Percentiles rank a stretch among this genome's conserved stretches.
phyloP scores from a whole-genome alignment of 208 protist species.

The Trypanosoma rangeli region DNA sequence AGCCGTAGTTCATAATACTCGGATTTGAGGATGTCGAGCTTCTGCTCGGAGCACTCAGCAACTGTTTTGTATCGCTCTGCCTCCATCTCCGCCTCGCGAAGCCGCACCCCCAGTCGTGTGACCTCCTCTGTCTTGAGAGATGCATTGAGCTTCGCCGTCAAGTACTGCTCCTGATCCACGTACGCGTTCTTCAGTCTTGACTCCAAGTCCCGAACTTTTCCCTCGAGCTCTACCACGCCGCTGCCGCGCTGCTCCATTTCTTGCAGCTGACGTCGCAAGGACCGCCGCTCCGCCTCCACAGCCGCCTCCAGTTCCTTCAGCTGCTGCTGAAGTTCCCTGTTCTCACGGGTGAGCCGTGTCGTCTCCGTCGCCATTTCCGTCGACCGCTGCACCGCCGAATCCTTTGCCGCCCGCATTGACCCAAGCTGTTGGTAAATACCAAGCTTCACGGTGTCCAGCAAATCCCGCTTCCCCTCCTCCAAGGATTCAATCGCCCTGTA shows the following conservation, averaged over 20 bases:
- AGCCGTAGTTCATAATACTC: conserved; percentile 90
- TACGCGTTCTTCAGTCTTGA: conserved; percentile 43
- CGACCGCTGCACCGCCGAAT: conserved; percentile 53
- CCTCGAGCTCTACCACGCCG: conserved; percentile 70
- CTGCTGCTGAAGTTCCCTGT: conserved; percentile 50
- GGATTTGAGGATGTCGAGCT: conserved; percentile 87
- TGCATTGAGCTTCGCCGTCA: conserved; percentile 73
- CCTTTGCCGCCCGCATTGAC: conserved; percentile 47
- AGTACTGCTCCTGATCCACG: conserved; percentile 82
- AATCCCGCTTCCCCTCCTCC: conserved; percentile 66
- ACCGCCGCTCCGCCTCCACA: conserved; percentile 38
- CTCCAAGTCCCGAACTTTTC: conserved; percentile 54
- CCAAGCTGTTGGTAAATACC: conserved; percentile 81
- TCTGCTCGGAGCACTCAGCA: conserved; percentile 86
- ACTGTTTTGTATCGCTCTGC: conserved; percentile 67
- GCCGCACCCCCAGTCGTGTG: conserved; percentile 65
- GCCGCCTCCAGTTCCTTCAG: conserved; percentile 53
- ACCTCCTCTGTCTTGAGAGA: conserved; percentile 85
- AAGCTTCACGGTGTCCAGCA: conserved; percentile 82
- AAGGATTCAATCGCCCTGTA: conserved; percentile 67
- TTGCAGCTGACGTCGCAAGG: conserved; percentile 27
- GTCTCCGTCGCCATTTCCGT: conserved; percentile 55
- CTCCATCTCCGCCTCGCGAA: conserved; percentile 84
- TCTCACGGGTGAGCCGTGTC: conserved; percentile 47
- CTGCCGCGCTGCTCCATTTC: conserved; percentile 42